Evolutionary conservation across 169 alveolate species (phyloP), one percentile per base, ranked within the genome.

Genomic region (Eimeria tenella): DNA sequence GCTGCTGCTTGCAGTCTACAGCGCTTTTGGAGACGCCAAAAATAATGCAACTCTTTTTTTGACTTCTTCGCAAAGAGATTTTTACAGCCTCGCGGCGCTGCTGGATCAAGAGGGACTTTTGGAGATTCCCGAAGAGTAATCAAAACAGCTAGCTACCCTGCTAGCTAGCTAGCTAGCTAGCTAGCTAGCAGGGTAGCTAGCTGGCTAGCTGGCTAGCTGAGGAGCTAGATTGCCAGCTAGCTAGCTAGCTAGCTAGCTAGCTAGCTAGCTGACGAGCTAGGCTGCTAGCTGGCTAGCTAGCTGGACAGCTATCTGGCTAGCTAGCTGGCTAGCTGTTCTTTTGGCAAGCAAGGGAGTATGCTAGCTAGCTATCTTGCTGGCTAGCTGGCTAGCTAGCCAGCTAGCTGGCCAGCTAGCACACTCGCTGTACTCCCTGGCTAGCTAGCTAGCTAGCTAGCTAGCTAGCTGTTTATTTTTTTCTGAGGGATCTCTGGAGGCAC

Each of bases 41-140:
- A 73, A 73, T 21, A 31, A 73, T 8, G 83, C 83, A 8, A 73
- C 83, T n/a, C 83, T 73, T 21, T 73, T 73, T 17, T 53, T 73
- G 17, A 73, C 83, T 25, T 25, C 58, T 73, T 73, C 83, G 5
- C 17, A 73, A 53, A 31, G 10, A 31, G 83, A 73, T 73, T 73
- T 73, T 31, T 53, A 73, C 6, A n/a, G 83, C n/a, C 83, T 73
- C 7, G 83, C 83, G 9, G 83, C 58, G 6, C 5, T 73, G 17
- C 83, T 73, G 10, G n/a, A 73, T 21, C 83, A 73, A 9, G 83
- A 8, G 10, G 55, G 83, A 6, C 19, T 73, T 9, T 9, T 73
- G 55, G 9, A 23, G 55, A n/a, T 19, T 5, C 50, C 19, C 23
- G 23, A 21, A 8, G 83, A 21, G n/a, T n/a, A 5, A n/a, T 65